phyloP scores from a whole-genome alignment of 2,329 filamentous ascomycete genomes.

The Fusarium succisae region DNA sequence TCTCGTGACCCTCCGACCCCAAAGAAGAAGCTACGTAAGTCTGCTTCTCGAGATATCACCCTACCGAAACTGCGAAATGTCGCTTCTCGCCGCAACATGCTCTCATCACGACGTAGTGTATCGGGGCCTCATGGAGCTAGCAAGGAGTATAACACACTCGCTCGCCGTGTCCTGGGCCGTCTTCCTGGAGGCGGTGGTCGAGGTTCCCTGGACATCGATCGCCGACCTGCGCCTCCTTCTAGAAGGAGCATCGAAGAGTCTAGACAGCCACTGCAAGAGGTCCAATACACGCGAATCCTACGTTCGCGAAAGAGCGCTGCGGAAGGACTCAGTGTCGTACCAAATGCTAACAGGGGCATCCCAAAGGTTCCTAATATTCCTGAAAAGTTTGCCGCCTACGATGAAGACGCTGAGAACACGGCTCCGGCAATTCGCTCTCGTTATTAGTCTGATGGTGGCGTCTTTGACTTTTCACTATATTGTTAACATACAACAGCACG shows the following conservation, averaged over 20 bases:
- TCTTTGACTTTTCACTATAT: neutral
- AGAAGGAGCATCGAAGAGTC: slow-evolving; percentile 33
- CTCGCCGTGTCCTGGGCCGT: slow-evolving; percentile 40
- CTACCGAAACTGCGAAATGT: slow-evolving; percentile 47
- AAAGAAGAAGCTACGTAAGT: slow-evolving; percentile 64
- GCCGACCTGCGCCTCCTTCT: slow-evolving; percentile 17
- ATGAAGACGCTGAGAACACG: slow-evolving; percentile 48
- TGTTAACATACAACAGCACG: slow-evolving; percentile 15
- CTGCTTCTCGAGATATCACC: slow-evolving; percentile 56
- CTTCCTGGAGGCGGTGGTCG: slow-evolving; percentile 34
- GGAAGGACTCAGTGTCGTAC: slow-evolving; percentile 52
- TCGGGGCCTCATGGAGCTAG: slow-evolving; percentile 35
- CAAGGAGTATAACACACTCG: slow-evolving; percentile 39
- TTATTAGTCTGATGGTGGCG: slow-evolving; percentile 27
- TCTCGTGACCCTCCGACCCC: slow-evolving; percentile 40
- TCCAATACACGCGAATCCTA: slow-evolving; percentile 38
- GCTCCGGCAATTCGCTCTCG: slow-evolving; percentile 45
- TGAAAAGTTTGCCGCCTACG: slow-evolving; percentile 50
- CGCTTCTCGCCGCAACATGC: slow-evolving; percentile 38
- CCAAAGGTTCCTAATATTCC: slow-evolving; percentile 57
- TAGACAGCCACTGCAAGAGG: slow-evolving; percentile 29
- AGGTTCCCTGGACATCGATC: slow-evolving; percentile 30
- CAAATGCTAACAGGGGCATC: slow-evolving; percentile 58
- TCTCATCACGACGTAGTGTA: slow-evolving; percentile 42
- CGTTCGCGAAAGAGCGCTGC: slow-evolving; percentile 37